Base-by-base conservation (phyloP, 768 basidiomycete genomes). In the Clavulina sp. region DNA sequence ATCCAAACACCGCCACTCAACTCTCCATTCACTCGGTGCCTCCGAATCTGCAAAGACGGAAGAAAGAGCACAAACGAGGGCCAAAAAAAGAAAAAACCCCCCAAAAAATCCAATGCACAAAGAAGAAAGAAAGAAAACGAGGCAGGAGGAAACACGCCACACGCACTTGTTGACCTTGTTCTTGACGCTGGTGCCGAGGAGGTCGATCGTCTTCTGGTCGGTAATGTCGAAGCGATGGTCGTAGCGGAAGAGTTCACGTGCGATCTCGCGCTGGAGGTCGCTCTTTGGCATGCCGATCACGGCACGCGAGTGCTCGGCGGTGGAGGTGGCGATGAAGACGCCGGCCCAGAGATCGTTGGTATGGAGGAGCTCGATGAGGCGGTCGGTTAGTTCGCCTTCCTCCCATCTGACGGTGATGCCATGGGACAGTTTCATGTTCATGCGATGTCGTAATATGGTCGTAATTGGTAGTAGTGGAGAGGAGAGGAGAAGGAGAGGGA, bases 101-200 rank as follows among this genome's bases (percentile, higher is more conserved):
- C 36, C 36, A 34, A n/a, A 49, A 26, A 18, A 30, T 49, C n/a
- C 19, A 4, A 6, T 32, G 3, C 4, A 21, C 48, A 30, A 26
- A 49, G 32, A 18, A 49, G 48, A 5, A 18, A 21, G 31, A n/a
- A n/a, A n/a, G n/a, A n/a, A n/a, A n/a, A n/a, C n/a, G n/a, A n/a
- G 26, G 32, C 3, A 6, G 21, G 38, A 18, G 34, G n/a, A 6
- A 23, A 30, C 18, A 4, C 24, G 4, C 23, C 6, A 9, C 16
- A 52, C 56, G 18, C 29, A 57, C 56, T 57, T 57, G 51, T 56
- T 56, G 26, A 57, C 44, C 43, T 57, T 57, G 33, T 57, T 57
- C 52, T 57, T 57, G 34, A 57, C 56, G 41, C 54, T 57, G 34
- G 54, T 53, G 24, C 55, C 56, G 33, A 57, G 56, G 28, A 43